A percentile compares a stretch with the other conserved stretches of the same genome.
Evolutionary conservation across 2,329 filamentous ascomycete genomes (phyloP).

Genomic region (Endothia cerciana): DNA sequence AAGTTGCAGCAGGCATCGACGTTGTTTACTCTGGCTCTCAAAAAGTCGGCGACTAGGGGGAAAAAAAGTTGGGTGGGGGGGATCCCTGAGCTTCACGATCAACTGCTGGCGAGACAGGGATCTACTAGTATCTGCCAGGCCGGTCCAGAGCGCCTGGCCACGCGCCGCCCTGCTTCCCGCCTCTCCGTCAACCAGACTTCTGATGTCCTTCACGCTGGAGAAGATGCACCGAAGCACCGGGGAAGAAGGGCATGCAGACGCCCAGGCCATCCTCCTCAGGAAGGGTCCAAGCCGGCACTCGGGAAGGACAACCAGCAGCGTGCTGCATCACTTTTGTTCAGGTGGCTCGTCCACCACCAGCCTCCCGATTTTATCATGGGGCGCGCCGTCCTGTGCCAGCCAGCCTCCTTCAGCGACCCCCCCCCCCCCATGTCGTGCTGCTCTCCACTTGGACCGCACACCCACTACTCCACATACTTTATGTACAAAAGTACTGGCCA

Average conservation of each 20-base stretch:
- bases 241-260: not conserved
- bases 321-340: not conserved
- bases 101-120: not conserved
- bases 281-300: not conserved
- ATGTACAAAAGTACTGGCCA: no score
- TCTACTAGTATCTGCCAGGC: not conserved
- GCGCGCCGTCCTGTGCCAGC: not conserved
- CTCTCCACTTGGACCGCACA: not conserved
- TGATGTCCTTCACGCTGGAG: not conserved
- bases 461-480: no score
- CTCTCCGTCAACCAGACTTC: not conserved
- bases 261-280: not conserved
- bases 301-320: not conserved
- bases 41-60: not conserved
- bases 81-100: not conserved
- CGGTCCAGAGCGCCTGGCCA: not conserved
- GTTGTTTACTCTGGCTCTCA: not conserved
- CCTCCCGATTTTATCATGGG: constrained; percentile 9
- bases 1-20: not conserved
- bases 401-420: not conserved
- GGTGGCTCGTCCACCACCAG: not conserved
- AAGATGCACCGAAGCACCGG: not conserved
- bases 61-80: constrained; percentile 2
- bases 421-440: not conserved
- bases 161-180: not conserved